Evolutionary conservation across 108 stramenopile genomes (phyloP).

Genomic region (Skeletonema grethae): DNA sequence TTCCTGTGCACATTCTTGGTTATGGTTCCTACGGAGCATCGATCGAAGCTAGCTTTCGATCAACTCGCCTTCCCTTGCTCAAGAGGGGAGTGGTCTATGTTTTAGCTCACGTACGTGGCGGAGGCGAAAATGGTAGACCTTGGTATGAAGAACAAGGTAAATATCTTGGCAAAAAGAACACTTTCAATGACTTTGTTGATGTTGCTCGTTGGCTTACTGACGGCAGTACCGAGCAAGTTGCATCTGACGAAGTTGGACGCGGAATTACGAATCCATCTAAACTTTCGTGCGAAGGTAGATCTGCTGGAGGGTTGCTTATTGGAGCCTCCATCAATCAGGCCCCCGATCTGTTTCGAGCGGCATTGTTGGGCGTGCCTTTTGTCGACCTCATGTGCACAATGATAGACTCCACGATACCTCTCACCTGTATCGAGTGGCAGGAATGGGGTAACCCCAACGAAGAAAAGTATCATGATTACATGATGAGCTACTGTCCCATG

Average conservation of each 20-base stretch:
- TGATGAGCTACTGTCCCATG: constrained; percentile 88
- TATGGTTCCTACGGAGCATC: constrained; percentile 95
- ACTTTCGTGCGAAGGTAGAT: constrained; percentile 75
- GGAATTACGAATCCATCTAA: constrained; percentile 49
- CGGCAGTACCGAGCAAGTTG: background rate
- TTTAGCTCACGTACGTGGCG: constrained; percentile 94
- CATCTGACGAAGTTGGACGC: constrained; percentile 7
- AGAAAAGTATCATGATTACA: constrained; percentile 65
- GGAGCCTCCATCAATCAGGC: constrained; percentile 75
- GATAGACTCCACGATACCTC: constrained; percentile 85
- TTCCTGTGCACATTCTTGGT: constrained; percentile 86
- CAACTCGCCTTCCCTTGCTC: constrained; percentile 75
- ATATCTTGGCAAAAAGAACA: constrained; percentile 93
- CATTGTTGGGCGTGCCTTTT: constrained; percentile 95
- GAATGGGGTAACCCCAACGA: constrained; percentile 94
- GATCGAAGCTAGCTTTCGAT: constrained; percentile 77
- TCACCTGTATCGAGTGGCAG: constrained; percentile 82
- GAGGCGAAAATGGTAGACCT: constrained; percentile 94
- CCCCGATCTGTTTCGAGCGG: constrained; percentile 88
- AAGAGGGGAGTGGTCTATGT: constrained; percentile 89
- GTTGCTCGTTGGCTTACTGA: constrained; percentile 56
- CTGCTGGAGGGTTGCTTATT: constrained; percentile 73
- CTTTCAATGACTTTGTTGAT: constrained; percentile 94
- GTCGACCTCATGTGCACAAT: constrained; percentile 88
- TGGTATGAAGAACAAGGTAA: constrained; percentile 96